Conservation (phyloP, 352 stramenopile species). For the Halophytophthora batemanensis region DNA sequence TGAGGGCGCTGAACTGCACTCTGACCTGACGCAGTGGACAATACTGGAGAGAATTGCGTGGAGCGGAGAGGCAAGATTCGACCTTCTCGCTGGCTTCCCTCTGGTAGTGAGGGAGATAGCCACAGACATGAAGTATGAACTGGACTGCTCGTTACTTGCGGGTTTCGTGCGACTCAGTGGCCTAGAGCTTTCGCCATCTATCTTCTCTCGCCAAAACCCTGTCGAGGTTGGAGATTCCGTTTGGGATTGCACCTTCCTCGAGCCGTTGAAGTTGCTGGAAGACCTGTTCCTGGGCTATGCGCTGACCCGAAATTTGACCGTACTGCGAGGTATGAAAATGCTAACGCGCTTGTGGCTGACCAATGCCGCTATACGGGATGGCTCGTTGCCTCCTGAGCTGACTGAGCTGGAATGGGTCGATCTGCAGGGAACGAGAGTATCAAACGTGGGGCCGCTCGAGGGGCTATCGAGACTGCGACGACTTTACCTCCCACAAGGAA, state of each 20-base stretch:
- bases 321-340: neutral
- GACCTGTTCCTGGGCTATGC: neutral
- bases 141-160: neutral
- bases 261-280: neutral
- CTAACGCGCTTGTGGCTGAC: neutral
- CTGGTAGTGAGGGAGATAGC: neutral
- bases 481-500: neutral
- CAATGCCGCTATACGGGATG: neutral
- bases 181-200: too few species aligned
- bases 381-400: neutral
- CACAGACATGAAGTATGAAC: neutral
- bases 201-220: too few species aligned
- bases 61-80: neutral
- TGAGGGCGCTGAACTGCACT: neutral
- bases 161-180: neutral
- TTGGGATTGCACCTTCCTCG: neutral
- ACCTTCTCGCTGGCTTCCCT: neutral
- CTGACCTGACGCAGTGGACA: neutral
- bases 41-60: neutral
- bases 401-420: neutral
- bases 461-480: neutral
- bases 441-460: neutral
- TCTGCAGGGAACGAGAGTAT: neutral
- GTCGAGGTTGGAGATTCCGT: too few species aligned
- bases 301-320: neutral